Evolutionary conservation across 148 eudicot species (phyloP), one percentile per base, ranked within the genome.

Genomic region (Limonium bicolor): DNA sequence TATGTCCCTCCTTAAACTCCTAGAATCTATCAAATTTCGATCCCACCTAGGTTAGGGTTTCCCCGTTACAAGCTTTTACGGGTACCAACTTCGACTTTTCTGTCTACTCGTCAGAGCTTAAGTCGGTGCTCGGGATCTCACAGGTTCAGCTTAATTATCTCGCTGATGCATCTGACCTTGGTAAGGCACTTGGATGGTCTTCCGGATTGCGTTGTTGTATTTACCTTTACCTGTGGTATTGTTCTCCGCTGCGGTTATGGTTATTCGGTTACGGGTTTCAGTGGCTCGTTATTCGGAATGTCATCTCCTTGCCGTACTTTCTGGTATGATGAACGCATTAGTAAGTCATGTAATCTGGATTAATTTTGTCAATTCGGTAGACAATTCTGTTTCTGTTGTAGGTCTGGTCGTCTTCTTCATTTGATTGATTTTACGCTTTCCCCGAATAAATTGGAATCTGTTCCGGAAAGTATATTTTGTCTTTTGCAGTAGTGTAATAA

Each of bases 71-170:
- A 45, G 94, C 96, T 0, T 87, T 82, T 27, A 82, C 96, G 0
- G 96, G 96, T 3, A 87, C 96, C 0, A 87, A 87, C 30, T 87
- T 87, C 43, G 96, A 87, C 47, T 87, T 87, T 64, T 82, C 96
- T 5, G 85, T 86, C 0, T 87, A 87, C 55, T 87, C 96, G 7
- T 66, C 94, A 33, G 66, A 67, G 49, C 35, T 82, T 63, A 87
- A 87, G 51, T 7, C 59, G 24, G 76, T 72, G 1, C 24, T 87
- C 2, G 79, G 75, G n/a, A 60, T 87, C 0, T 68, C 86, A 0
- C 96, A 87, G 61, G 82, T 87, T 17, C 80, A 87, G 66, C 68
- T 87, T 7, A 87, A 82, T 48, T 87, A 82, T 27, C 64, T 87
- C 3, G 96, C 96, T 0, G 74, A 73, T 11, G 96, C 96, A 3